Percentiles rank a stretch among this genome's conserved stretches.
These are phyloP conservation scores for Cardamine chenopodiifolia DNA, from an alignment of 345 rosid species.

Conservation along the genomic window DNA sequence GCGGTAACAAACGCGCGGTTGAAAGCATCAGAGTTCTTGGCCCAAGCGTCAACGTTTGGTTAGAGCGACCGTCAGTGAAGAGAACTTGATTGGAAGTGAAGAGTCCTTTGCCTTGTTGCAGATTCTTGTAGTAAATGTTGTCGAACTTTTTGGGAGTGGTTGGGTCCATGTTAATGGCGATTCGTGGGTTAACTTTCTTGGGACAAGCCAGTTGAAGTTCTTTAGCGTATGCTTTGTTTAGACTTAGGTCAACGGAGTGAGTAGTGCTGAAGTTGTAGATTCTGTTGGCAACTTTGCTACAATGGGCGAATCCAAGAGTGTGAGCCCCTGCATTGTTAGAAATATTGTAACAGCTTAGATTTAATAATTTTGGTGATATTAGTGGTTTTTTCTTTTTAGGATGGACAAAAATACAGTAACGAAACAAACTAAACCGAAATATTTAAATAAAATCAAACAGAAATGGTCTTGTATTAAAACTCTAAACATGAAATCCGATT, in stretches of 20 bases:
- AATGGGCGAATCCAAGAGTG: constrained; percentile 81
- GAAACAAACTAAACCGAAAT: no score
- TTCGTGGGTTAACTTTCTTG: constrained; percentile 59
- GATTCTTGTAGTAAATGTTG: constrained; percentile 70
- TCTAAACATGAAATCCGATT: no score
- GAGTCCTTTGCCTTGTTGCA: constrained; percentile 65
- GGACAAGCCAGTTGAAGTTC: constrained; percentile 73
- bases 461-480: no score
- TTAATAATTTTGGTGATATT: neutral
- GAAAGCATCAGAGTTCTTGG: constrained; percentile 47
- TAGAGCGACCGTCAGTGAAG: constrained; percentile 61
- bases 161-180: constrained; percentile 86
- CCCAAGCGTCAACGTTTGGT: constrained; percentile 70
- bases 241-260: constrained; percentile 62
- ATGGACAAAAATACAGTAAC: neutral
- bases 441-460: no score
- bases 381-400: neutral
- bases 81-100: constrained; percentile 85
- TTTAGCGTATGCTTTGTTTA: constrained; percentile 56
- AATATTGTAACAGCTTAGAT: neutral
- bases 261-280: constrained; percentile 60
- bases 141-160: constrained; percentile 63
- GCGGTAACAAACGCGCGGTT: constrained; percentile 58
- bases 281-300: constrained; percentile 56
- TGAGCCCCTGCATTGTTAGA: constrained; percentile 63